Conservation (phyloP, 1,284 basidiomycete genomes). For the Ustilago tritici region DNA sequence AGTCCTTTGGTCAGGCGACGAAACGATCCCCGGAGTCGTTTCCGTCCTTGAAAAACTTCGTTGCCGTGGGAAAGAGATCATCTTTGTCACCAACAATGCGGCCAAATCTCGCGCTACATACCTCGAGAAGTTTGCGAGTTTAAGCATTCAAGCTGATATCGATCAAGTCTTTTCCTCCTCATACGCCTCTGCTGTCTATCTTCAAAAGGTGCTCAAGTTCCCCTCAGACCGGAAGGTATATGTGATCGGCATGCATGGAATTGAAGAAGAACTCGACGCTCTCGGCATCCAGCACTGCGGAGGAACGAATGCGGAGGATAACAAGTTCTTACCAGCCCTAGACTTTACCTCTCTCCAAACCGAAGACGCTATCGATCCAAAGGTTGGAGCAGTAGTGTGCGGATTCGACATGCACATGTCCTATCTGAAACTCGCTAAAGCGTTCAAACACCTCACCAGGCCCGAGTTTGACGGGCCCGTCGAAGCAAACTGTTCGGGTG, state of each 20-base stretch:
- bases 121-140: slow-evolving; percentile 88
- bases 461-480: slow-evolving; percentile 53
- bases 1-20: slow-evolving; percentile 83
- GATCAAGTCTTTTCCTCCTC: slow-evolving; percentile 96
- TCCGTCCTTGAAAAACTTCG: slow-evolving; percentile 71
- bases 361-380: slow-evolving; percentile 75
- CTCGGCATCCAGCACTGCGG: slow-evolving; percentile 85
- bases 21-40: slow-evolving; percentile 56
- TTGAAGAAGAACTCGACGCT: slow-evolving; percentile 89
- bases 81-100: slow-evolving; percentile 99
- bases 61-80: slow-evolving; percentile 80
- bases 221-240: slow-evolving; percentile 94
- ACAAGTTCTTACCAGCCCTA: slow-evolving; percentile 79
- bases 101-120: slow-evolving; percentile 88
- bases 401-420: slow-evolving; percentile 73
- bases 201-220: slow-evolving; percentile 87
- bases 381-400: slow-evolving; percentile 89
- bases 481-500: slow-evolving; percentile 74
- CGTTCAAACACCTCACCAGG: slow-evolving; percentile 83
- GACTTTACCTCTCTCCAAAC: slow-evolving; percentile 76
- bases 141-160: slow-evolving; percentile 82
- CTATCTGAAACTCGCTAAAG: slow-evolving; percentile 93
- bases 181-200: slow-evolving; percentile 90
- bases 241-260: slow-evolving; percentile 89
- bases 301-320: slow-evolving; percentile 87